These are phyloP conservation scores for Metschnikowia peoriensis DNA, from an alignment of 805 yeast species.

Conservation along the genomic window DNA sequence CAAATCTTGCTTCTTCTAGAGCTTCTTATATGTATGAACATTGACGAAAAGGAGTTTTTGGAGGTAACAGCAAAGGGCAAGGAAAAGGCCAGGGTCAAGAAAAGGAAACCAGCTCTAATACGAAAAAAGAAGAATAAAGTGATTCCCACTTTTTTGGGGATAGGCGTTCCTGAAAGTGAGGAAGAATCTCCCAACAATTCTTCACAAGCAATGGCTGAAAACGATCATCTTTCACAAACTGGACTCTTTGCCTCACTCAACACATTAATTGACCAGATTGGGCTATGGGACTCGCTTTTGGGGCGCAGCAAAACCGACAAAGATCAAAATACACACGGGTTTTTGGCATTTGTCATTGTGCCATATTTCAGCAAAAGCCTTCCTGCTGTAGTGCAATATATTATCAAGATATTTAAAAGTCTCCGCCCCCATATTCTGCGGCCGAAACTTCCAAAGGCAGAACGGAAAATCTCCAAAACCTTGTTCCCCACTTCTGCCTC, in stretches of 20 bases:
- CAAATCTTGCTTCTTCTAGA: conserved; percentile 52
- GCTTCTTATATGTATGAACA: conserved; percentile 31
- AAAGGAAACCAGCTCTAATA: conserved; percentile 22
- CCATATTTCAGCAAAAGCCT: conserved; percentile 52
- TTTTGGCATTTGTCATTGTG: conserved; percentile 49
- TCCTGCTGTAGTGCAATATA: conserved; percentile 46
- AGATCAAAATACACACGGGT: conserved; percentile 45
- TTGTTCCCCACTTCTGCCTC: not conserved
- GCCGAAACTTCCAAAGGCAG: conserved; percentile 24
- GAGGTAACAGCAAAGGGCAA: conserved; percentile 25
- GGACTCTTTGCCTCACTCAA: conserved; percentile 32
- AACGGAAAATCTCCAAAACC: conserved; percentile 9
- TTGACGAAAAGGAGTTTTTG: conserved; percentile 38
- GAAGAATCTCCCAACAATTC: not conserved
- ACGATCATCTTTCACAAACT: conserved; percentile 23
- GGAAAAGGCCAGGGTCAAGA: conserved; percentile 28
- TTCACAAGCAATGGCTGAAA: conserved; percentile 10
- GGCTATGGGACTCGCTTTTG: conserved; percentile 51
- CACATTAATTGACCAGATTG: conserved; percentile 49
- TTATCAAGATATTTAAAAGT: conserved; percentile 49
- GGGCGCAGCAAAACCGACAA: conserved; percentile 29
- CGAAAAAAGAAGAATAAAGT: conserved; percentile 24
- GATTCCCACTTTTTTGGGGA: conserved; percentile 44
- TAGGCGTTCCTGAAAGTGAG: conserved; percentile 27
- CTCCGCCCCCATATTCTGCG: conserved; percentile 25